Evolutionary conservation across 441 rosid species (phyloP).

Genomic region (Gossypium davidsonii): DNA sequence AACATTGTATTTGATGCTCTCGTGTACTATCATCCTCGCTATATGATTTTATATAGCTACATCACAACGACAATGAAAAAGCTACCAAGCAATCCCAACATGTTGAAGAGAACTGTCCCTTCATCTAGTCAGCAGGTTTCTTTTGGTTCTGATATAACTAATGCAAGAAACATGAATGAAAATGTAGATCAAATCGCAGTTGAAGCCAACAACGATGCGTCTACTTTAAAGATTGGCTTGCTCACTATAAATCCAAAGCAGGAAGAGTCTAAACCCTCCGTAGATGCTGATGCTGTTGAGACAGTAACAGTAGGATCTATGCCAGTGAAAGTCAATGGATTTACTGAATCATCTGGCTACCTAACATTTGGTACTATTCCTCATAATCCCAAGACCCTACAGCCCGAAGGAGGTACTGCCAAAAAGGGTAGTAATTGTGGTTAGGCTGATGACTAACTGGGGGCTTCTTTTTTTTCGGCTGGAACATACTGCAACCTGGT

Average conservation of each 20-base stretch:
- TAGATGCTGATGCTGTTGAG: conserved; percentile 19
- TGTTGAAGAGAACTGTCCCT: conserved; percentile 23
- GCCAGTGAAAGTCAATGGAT: conserved; percentile 59
- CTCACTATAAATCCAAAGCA: conserved; percentile 39
- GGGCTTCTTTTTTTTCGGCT: not conserved
- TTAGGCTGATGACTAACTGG: conserved; percentile 12
- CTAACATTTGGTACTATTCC: conserved; percentile 59
- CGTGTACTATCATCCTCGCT: conserved; percentile 11
- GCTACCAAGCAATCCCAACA: conserved; percentile 18
- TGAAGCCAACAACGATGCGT: conserved; percentile 21
- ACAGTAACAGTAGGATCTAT: conserved; percentile 58
- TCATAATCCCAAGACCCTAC: conserved; percentile 42
- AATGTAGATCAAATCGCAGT: conserved; percentile 15
- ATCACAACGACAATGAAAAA: conserved; percentile 24
- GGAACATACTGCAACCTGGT: conserved; percentile 8
- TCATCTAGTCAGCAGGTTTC: conserved; percentile 19
- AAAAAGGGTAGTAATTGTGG: conserved; percentile 7
- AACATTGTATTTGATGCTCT: too few relatives aligned
- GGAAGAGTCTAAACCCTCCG: conserved; percentile 17
- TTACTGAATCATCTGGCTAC: conserved; percentile 35
- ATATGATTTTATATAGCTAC: not conserved
- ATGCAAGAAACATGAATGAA: conserved; percentile 15
- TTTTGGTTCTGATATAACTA: conserved; percentile 18
- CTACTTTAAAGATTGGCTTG: conserved; percentile 33
- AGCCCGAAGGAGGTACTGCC: conserved; percentile 22